These are phyloP conservation scores for Antitrichia curtipendula DNA, from an alignment of 225 moss, liverwort and hornwort species.

Conservation along the genomic window DNA sequence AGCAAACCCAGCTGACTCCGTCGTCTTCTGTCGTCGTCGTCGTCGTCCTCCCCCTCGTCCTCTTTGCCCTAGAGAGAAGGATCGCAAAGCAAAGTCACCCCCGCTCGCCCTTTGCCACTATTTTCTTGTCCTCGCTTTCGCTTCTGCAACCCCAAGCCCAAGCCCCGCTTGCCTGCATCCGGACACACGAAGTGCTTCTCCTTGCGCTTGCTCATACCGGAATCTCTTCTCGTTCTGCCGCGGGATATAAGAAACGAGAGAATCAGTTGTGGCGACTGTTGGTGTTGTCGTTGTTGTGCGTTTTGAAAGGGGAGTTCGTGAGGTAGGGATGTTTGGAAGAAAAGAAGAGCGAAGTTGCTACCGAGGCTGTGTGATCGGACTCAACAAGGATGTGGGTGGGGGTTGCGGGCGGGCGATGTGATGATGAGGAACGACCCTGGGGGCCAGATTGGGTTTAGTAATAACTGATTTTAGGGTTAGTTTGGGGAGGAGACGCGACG, in stretches of 20 bases:
- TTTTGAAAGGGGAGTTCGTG: neutral
- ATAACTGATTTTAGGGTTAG: conserved; percentile 36
- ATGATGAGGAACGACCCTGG: neutral
- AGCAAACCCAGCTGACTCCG: neutral
- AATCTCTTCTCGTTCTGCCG: neutral
- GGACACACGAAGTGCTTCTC: neutral
- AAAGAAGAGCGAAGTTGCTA: neutral
- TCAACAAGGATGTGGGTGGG: neutral
- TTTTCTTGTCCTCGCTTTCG: neutral
- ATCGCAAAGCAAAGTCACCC: neutral
- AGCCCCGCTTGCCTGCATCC: neutral
- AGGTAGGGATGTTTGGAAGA: neutral
- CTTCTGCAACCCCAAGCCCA: neutral
- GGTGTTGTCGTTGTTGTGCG: neutral
- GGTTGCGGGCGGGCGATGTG: conserved; percentile 4
- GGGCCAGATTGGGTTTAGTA: conserved; percentile 14
- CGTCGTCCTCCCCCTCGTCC: neutral
- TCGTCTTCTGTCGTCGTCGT: neutral
- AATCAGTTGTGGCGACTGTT: neutral
- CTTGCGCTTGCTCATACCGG: neutral
- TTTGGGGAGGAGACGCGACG: neutral
- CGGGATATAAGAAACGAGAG: neutral
- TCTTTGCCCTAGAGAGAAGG: neutral
- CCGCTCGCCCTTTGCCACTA: neutral
- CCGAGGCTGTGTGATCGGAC: neutral